Evolutionary conservation across 2,329 filamentous ascomycete species (phyloP), one percentile per base, ranked within the genome.

Genomic region (Meredithiella fracta): DNA sequence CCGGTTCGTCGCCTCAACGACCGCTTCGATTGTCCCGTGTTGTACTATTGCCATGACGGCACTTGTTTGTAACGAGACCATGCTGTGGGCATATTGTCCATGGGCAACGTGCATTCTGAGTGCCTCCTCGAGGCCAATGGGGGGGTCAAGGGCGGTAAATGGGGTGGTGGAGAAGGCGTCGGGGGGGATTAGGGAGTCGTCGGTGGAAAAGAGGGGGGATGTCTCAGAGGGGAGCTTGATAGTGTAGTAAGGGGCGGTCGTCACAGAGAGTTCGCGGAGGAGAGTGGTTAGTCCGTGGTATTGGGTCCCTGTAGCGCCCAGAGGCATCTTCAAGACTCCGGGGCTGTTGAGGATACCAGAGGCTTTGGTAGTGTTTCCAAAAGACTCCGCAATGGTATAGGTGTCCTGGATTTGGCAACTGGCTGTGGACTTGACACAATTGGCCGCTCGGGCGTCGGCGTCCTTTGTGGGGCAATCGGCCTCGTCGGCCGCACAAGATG

Each of bases 41-140:
- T 58, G 56, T 7, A 58, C 26, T 3, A 58, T 52, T 5, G 56
- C 56, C 56, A 58, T 58, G 17, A 52, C 49, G 3, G 56, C 56
- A 15, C 52, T 38, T 9, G 56, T 55, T 26, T 58, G 56, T 6
- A 58, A 23, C 1, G 56, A 58, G 20, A 58, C 49, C 29, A 58
- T 37, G 29, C 47, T 55, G 22, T 38, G 47, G 26, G 29, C 49
- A 15, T 56, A 56, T 11, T 55, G 53, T 20, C 51, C 31, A 25
- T 58, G 56, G 15, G 29, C 25, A n/a, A 55, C 38, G 14, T 54
- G 56, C 3, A 38, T 53, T 8, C 37, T 31, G n/a, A 58, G 53
- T 3, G 53, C 53, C 17, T 55, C 42, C 38, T 52, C 40, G 4
- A 58, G 47, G 22, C 56, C 56, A 1, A 52, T 47, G 17, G 54